Base-by-base conservation (phyloP, 139 green algal genomes). In the Zygnema circumcarinatum region DNA sequence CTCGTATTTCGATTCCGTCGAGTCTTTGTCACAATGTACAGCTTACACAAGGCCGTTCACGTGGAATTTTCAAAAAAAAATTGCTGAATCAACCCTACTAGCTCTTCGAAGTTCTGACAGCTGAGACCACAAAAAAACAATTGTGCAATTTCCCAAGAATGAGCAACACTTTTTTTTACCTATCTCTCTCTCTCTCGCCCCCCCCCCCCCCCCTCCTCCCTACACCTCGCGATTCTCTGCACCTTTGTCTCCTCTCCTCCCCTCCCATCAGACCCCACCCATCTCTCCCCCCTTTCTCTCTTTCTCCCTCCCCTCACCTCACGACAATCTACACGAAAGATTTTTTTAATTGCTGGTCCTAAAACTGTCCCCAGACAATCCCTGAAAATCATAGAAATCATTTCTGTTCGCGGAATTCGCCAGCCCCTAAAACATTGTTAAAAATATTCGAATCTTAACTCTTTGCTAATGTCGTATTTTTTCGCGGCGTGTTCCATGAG, bases 401-500 rank as follows among this genome's bases (percentile, higher is more conserved):
- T 62, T 62, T 62, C 16, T 62, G 16, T 7, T 7, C 7, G 16
- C 47, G 16, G 47, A 62, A 62, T 16, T 62, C 47, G 47, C 16
- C 47, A 62, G 47, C 16, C 47, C 7, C 16, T 62, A 25, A 25
- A 16, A 62, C 47, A 62, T 16, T 62, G 7, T 62, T 62, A 25
- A 62, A 62, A 7, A 7, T 62, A 25, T 16, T 25, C 16, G 7
- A 25, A 62, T 16, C 16, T 62, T 62, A 7, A 62, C 47, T 62
- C 47, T 62, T 62, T 16, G 16, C 47, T 62, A 25, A 16, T 62
- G 16, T 62, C 47, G 47, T 62, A 16, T 62, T 62, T 39, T 39
- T 78, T 67, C 41, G 83, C 11, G 79, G 79, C 39, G 41, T 1
- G 32, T 86, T 86, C 79, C 79, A 86, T 1, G 41, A 72, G 52